Percentiles rank a stretch among this genome's conserved stretches.
Conservation (phyloP, 2,329 filamentous ascomycete genomes). For the Penicillium paneum region DNA sequence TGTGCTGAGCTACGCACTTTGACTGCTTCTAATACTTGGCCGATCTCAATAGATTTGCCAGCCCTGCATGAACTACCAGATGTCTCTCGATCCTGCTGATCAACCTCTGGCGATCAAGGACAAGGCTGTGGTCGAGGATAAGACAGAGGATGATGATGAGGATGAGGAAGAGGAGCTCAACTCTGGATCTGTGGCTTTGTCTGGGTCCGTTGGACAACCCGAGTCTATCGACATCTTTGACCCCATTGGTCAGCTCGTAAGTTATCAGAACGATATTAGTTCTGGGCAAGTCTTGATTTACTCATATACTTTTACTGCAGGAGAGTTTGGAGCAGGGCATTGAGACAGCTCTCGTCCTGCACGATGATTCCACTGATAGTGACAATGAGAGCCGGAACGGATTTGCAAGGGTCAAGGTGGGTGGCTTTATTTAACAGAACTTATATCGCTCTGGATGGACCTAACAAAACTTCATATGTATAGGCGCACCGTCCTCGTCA, state of each 20-base stretch:
- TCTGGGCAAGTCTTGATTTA: neutral
- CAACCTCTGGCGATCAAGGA: neutral
- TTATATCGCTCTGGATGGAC: neutral
- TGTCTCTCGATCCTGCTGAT: neutral
- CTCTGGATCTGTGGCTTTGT: neutral
- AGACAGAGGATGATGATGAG: neutral
- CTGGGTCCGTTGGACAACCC: neutral
- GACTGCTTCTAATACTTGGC: neutral
- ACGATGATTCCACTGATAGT: neutral
- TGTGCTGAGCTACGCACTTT: too few species aligned
- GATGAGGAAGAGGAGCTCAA: neutral
- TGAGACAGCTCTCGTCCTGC: neutral
- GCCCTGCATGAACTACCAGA: constrained; percentile 14
- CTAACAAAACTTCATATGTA: neutral
- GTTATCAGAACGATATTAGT: neutral
- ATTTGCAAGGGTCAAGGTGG: constrained; percentile 4
- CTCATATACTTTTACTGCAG: neutral
- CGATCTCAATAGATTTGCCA: neutral
- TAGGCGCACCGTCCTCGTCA: neutral
- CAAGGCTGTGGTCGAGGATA: neutral
- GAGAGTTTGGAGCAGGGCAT: neutral
- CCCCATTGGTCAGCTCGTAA: neutral
- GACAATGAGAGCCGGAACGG: neutral
- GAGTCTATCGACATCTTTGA: neutral
- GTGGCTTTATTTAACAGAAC: neutral